Percentiles rank a stretch among this genome's conserved stretches.
Conservation (phyloP, 139 green algal genomes). For the Chlorella sp. region DNA sequence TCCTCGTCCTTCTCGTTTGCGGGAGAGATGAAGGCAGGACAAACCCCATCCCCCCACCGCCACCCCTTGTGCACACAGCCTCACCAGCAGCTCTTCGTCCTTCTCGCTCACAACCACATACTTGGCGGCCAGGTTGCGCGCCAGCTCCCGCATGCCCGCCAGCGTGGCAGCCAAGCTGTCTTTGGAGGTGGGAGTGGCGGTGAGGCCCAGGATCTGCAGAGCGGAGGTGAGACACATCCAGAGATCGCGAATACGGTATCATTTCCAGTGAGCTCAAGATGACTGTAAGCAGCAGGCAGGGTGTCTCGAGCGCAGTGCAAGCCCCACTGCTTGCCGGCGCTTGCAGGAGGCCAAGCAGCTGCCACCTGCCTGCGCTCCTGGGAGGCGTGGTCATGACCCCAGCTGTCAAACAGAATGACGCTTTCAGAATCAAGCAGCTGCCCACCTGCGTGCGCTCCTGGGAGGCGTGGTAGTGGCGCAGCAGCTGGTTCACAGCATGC, state of each 20-base stretch:
- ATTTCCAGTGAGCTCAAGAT: background rate
- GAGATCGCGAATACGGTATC: too few species aligned
- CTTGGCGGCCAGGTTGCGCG: background rate
- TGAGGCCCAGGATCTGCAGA: conserved; percentile 16
- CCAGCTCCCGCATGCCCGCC: background rate
- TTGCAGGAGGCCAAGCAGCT: background rate
- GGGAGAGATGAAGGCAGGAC: too few species aligned
- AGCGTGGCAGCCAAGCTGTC: conserved; percentile 3
- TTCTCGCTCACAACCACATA: conserved; percentile 1
- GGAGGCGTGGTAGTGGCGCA: background rate
- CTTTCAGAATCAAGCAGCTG: background rate
- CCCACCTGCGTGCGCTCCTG: too few species aligned
- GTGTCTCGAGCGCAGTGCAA: background rate
- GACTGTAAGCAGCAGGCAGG: background rate
- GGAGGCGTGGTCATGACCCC: background rate
- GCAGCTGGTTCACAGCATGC: background rate
- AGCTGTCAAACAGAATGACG: too few species aligned
- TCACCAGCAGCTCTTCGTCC: conserved; percentile 17
- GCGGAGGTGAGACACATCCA: background rate
- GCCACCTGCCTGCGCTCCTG: too few species aligned
- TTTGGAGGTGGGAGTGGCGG: background rate
- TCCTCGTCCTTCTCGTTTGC: too few species aligned
- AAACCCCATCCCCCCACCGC: too few species aligned
- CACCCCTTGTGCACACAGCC: too few species aligned
- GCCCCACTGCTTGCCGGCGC: background rate